Evolutionary conservation across 306 rosid species (phyloP).

Genomic region (Casuarina equisetifolia): DNA sequence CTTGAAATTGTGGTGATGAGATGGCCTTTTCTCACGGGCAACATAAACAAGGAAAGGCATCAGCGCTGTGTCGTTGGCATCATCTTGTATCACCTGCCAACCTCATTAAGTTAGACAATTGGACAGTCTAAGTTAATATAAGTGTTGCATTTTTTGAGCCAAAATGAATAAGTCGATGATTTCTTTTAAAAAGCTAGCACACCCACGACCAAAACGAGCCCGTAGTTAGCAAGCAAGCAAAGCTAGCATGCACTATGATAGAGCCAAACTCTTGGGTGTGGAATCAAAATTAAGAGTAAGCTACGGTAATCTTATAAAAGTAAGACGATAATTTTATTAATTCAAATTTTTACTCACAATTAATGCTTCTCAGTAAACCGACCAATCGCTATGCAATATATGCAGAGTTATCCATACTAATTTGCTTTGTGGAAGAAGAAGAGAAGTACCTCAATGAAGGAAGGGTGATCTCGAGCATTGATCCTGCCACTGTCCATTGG

Average conservation of each 20-base stretch:
- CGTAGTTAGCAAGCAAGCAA: not conserved
- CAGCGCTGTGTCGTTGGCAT: constrained; percentile 7
- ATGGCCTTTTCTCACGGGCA: constrained; percentile 41
- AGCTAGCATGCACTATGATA: too few species aligned
- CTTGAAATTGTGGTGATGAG: constrained; percentile 40
- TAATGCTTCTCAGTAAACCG: not conserved
- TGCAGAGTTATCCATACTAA: too few species aligned
- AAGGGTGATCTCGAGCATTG: constrained; percentile 40
- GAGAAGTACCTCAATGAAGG: constrained; percentile 46
- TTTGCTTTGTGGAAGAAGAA: not conserved
- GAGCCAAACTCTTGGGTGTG: too few species aligned
- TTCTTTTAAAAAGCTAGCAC: not conserved
- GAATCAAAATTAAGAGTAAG: too few species aligned
- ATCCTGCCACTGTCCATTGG: constrained; percentile 17
- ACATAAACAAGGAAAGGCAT: constrained; percentile 55
- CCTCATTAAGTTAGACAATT: not conserved
- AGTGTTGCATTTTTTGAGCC: not conserved
- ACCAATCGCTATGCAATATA: too few species aligned
- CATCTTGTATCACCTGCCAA: constrained; percentile 39
- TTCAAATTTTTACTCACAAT: too few species aligned
- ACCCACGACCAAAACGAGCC: too few species aligned
- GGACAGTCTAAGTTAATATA: not conserved
- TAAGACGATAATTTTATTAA: too few species aligned
- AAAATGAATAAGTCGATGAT: not conserved
- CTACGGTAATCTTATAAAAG: too few species aligned